Conservation (phyloP, 2,329 filamentous ascomycete genomes). For the Botryotinia globosa region DNA sequence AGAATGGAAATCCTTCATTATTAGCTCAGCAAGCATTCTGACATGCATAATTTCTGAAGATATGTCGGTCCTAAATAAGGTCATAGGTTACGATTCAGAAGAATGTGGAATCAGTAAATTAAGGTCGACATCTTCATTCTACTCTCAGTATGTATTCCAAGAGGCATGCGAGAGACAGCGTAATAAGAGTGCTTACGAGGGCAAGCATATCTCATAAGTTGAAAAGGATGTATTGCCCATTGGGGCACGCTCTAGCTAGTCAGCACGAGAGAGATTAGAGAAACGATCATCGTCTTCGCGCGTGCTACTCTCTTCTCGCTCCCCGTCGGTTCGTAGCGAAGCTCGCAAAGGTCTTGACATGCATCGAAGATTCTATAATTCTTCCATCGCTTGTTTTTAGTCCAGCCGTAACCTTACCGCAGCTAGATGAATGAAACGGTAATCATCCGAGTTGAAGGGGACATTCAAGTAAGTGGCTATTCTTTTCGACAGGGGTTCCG, state of each 20-base stretch:
- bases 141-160: neutral
- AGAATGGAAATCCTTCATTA: neutral
- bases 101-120: neutral
- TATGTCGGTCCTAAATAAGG: neutral
- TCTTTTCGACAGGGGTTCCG: neutral
- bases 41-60: constrained; percentile 4
- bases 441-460: constrained; percentile 2
- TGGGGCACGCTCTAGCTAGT: neutral
- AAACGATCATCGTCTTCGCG: constrained; percentile 6
- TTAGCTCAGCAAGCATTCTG: neutral
- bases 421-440: constrained; percentile 14
- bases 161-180: neutral
- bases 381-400: constrained; percentile 26
- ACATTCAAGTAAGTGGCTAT: neutral
- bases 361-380: constrained; percentile 22
- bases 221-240: neutral
- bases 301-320: neutral
- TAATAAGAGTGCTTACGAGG: neutral
- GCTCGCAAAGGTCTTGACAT: neutral
- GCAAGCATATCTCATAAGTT: neutral
- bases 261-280: constrained; percentile 2
- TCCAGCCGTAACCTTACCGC: constrained; percentile 8
- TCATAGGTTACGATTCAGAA: neutral
- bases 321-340: constrained; percentile 3
- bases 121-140: neutral